Evolutionary conservation across 805 yeast genomes (phyloP).

Genomic region (Hagleromyces aurorensis): DNA sequence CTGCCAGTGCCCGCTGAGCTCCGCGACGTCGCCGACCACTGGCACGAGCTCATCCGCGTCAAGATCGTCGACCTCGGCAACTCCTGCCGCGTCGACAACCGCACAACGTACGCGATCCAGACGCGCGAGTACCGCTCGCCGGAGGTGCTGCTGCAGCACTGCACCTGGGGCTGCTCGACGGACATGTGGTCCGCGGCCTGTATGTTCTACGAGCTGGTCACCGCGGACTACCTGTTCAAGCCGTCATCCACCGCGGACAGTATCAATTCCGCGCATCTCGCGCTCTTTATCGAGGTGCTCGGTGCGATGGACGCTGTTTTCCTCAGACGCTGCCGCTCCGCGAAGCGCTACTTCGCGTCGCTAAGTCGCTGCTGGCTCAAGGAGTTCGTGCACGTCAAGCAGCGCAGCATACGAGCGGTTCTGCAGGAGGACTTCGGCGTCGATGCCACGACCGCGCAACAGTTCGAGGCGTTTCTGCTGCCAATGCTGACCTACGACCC

Average conservation of each 20-base stretch:
- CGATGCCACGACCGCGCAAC: conserved; percentile 1
- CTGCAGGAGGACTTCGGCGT: conserved; percentile 3
- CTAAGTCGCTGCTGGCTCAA: no score
- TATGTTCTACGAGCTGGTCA: conserved; percentile 3
- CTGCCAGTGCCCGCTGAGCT: conserved; percentile 1
- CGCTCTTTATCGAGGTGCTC: conserved; percentile 1
- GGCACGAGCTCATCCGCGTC: conserved; percentile 2
- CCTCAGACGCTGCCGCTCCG: conserved; percentile 1
- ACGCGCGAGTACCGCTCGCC: conserved; percentile 4
- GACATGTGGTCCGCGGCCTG: conserved; percentile 5
- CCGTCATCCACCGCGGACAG: conserved; percentile 1
- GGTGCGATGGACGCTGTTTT: conserved; percentile 2
- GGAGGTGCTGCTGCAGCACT: conserved; percentile 3
- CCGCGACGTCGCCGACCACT: conserved; percentile 1
- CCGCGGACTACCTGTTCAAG: conserved; percentile 3
- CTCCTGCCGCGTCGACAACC: conserved; percentile 1
- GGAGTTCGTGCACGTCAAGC: no score
- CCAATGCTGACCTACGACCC: conserved; percentile 5
- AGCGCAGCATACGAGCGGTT: no score
- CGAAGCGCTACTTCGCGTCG: conserved; percentile 1
- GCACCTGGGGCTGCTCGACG: conserved; percentile 3
- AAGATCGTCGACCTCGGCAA: conserved; percentile 5
- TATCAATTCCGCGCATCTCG: conserved; percentile 3
- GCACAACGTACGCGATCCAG: conserved; percentile 2
- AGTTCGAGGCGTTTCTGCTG: conserved; percentile 3